Conservation (phyloP, 2,329 filamentous ascomycete genomes). For the Cylindrodendrum hubeiense region DNA sequence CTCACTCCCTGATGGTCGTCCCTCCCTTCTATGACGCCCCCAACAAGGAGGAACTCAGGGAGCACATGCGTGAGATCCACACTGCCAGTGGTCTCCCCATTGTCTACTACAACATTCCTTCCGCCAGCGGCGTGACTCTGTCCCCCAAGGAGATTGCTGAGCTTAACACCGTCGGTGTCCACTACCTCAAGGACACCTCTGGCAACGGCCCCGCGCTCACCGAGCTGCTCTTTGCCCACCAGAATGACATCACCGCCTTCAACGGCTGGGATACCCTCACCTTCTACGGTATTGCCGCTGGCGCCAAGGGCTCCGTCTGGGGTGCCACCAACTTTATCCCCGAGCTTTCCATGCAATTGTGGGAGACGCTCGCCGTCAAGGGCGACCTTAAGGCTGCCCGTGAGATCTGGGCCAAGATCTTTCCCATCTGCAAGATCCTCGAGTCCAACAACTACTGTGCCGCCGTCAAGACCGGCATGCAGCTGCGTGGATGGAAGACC, state of each 20-base stretch:
- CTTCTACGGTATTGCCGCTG: slow-evolving; percentile 64
- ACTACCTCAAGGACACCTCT: slow-evolving; percentile 65
- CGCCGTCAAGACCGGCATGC: slow-evolving; percentile 63
- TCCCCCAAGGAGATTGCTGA: slow-evolving; percentile 56
- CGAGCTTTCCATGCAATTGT: slow-evolving; percentile 60
- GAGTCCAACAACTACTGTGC: slow-evolving; percentile 61
- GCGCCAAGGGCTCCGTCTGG: slow-evolving; percentile 63
- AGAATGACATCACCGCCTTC: slow-evolving; percentile 58
- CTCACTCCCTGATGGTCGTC: slow-evolving; percentile 60
- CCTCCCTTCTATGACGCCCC: slow-evolving; percentile 63
- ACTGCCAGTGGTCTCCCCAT: slow-evolving; percentile 56
- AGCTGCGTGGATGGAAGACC: slow-evolving; percentile 58
- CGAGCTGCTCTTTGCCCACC: slow-evolving; percentile 58
- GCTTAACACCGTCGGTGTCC: slow-evolving; percentile 59
- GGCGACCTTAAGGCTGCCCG: slow-evolving; percentile 57
- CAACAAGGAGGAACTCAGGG: slow-evolving; percentile 47
- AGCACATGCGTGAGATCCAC: slow-evolving; percentile 57
- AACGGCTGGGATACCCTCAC: slow-evolving; percentile 67
- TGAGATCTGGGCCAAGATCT: slow-evolving; percentile 62
- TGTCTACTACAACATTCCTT: slow-evolving; percentile 65
- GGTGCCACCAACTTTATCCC: slow-evolving; percentile 64
- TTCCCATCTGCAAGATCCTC: slow-evolving; percentile 62
- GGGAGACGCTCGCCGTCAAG: slow-evolving; percentile 55
- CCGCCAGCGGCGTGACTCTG: slow-evolving; percentile 57
- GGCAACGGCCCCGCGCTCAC: slow-evolving; percentile 63